Base-by-base conservation (phyloP, 805 yeast species). In the Spathaspora sp. region DNA sequence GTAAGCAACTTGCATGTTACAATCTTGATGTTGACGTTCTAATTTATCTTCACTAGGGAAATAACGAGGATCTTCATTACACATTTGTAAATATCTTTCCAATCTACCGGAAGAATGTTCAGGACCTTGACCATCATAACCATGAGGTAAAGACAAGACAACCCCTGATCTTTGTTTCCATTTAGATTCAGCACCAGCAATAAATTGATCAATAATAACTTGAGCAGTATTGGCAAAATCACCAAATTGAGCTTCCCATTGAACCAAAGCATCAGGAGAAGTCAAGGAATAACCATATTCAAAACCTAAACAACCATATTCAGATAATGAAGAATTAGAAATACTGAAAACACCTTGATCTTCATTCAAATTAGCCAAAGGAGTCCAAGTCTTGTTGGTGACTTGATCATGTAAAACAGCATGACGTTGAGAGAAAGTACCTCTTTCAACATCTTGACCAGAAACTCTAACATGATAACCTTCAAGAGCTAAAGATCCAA, bases 211-310 rank as follows among this genome's bases (percentile, higher is more conserved):
- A 62, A 89, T 81, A 62, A 94, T 88, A 57, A 94, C 98, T 79
- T 94, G 99, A 17, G 97, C 99, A 60, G 98, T 94, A 81, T 94
- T 94, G 65, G 99, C 99, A 66, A 94, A 94, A 77, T 94, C 99
- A 83, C 99, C 99, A 64, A 94, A 94, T 79, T 94, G 99, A 52
- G 98, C 99, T 78, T 94, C 99, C 99, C 99, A 94, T 78, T 87
- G 86, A 49, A 93, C 97, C 53, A 89, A 82, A 50, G 97, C 94
- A 67, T 94, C 97, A 60, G 99, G 99, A 48, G 96, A 89, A 55
- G 97, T 89, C 73, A 94, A 80, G 7, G 98, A 93, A 80, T 94
- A 94, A 77, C 99, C 99, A 70, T 94, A 94, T 77, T 94, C 99
- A 71, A 89, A 94, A 62, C 99, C 98, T 93, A 94, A 87, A 52